Conservation (phyloP, 2,329 filamentous ascomycete species). For the Endothia cerciana region DNA sequence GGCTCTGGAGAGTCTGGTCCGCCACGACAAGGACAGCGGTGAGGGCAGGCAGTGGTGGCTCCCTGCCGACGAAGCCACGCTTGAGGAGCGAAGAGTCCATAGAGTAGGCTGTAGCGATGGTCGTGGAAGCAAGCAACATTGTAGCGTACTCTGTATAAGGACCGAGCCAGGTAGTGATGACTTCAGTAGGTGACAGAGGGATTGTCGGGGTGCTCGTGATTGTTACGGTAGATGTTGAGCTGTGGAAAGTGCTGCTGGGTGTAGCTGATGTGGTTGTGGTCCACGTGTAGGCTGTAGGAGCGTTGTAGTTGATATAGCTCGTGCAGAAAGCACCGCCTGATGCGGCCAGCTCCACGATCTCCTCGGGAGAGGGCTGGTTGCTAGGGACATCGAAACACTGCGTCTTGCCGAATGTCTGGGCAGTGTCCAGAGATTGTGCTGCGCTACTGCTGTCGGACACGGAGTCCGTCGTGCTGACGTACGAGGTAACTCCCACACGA, state of each 20-base stretch:
- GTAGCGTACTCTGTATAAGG: background rate
- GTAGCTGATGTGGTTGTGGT: background rate
- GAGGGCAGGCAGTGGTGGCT: background rate
- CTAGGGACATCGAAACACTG: slow-evolving; percentile 8
- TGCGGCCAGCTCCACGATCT: background rate
- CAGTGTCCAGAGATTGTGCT: background rate
- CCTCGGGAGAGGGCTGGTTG: background rate
- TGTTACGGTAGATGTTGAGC: background rate
- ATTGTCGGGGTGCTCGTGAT: background rate
- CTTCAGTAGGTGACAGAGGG: background rate
- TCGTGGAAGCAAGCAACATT: background rate
- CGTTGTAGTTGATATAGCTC: slow-evolving; percentile 7
- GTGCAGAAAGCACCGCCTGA: slow-evolving; percentile 1
- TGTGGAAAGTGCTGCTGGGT: background rate
- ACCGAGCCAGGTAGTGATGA: background rate
- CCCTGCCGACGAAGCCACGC: background rate
- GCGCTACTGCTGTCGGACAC: background rate
- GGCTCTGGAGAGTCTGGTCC: background rate
- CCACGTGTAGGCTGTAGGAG: background rate
- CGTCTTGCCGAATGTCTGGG: background rate
- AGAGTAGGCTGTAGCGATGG: background rate
- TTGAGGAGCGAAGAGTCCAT: background rate
- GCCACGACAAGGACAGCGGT: background rate
- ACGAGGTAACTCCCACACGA: slow-evolving; percentile 2
- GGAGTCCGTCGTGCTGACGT: slow-evolving; percentile 6